Evolutionary conservation across 176 grass and related monocot species (phyloP), one percentile per base, ranked within the genome.

Genomic region (Juncus inflexus): DNA sequence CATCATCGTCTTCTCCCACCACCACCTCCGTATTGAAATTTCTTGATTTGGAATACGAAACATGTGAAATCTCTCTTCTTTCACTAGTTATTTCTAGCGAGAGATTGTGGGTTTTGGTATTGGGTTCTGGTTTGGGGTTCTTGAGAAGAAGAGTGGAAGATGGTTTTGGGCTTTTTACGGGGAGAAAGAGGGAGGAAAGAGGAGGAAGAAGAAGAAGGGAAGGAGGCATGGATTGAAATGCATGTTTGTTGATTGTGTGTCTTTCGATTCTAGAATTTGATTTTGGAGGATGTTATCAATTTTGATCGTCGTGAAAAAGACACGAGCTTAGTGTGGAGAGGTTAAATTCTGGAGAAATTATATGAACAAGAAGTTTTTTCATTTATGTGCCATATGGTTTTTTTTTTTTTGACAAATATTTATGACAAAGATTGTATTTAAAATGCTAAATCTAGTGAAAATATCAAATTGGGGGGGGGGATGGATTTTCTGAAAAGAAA

Each of bases 11-110:
- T 11, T 76, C 83, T 0, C 73, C 81, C 4, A 76, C 81, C 28
- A 80, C 78, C 56, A 65, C 73, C 78, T 95, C 82, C 40, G 76
- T 83, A 77, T 87, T 95, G 78, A 84, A 85, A 66, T 66, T 71
- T 41, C 77, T 83, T 4, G 76, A 84, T 59, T n/a, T n/a, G n/a
- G n/a, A n/a, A n/a, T n/a, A n/a, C n/a, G n/a, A n/a, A n/a, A 83
- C 80, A n/a, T 60, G 61, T 28, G 52, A 55, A 6, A 51, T 14
- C 70, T 50, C 54, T 40, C 35, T 12, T 37, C 65, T 55, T 15
- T n/a, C n/a, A n/a, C n/a, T n/a, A n/a, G n/a, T n/a, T n/a, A n/a
- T n/a, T n/a, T 54, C 65, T 10, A 55, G 35, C 50, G 50, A 39
- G 65, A 7, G 12, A 54, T 14, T 47, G 35, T 0, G 9, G 65